Percentiles rank a stretch among this genome's conserved stretches.
phyloP scores from a whole-genome alignment of 257 asterid species.

The Nicotiana paniculata region DNA sequence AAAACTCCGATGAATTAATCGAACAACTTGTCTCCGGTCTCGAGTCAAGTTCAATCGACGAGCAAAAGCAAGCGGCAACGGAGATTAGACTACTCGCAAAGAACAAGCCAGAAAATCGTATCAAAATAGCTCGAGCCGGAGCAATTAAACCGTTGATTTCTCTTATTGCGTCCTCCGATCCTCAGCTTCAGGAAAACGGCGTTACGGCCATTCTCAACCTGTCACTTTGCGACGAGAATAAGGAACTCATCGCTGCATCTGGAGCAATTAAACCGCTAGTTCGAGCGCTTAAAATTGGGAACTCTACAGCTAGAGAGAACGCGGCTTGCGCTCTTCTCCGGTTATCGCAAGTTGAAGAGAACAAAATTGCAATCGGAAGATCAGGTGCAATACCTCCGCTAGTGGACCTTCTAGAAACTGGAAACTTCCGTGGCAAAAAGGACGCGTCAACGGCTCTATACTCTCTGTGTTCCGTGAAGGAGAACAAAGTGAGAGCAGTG shows the following conservation, averaged over 20 bases:
- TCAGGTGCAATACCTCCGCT: slow-evolving; percentile 80
- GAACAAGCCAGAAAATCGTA: slow-evolving; percentile 73
- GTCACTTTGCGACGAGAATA: slow-evolving; percentile 90
- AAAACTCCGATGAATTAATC: slow-evolving; percentile 65
- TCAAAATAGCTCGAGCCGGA: slow-evolving; percentile 78
- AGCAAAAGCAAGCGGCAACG: slow-evolving; percentile 74
- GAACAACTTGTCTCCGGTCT: slow-evolving; percentile 66
- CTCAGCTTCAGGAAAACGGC: slow-evolving; percentile 81
- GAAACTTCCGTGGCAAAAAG: slow-evolving; percentile 71
- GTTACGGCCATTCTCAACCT: slow-evolving; percentile 83
- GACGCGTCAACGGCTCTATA: slow-evolving; percentile 91
- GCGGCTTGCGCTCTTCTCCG: slow-evolving; percentile 90
- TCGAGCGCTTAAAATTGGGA: slow-evolving; percentile 59
- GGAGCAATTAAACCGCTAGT: slow-evolving; percentile 82
- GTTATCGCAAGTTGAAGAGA: slow-evolving; percentile 61
- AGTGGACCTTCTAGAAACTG: slow-evolving; percentile 60
- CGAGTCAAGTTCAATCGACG: slow-evolving; percentile 42
- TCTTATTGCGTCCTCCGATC: slow-evolving; percentile 55
- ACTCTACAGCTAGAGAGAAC: slow-evolving; percentile 68
- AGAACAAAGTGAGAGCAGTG: slow-evolving; percentile 74
- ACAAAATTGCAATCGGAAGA: slow-evolving; percentile 63
- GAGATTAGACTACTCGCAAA: slow-evolving; percentile 84
- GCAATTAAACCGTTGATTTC: slow-evolving; percentile 73
- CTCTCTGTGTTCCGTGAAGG: slow-evolving; percentile 73
- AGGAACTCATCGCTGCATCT: slow-evolving; percentile 53